These are phyloP conservation scores for Taiozyma sp. DNA, from an alignment of 1,139 yeast genomes.

Conservation along the genomic window DNA sequence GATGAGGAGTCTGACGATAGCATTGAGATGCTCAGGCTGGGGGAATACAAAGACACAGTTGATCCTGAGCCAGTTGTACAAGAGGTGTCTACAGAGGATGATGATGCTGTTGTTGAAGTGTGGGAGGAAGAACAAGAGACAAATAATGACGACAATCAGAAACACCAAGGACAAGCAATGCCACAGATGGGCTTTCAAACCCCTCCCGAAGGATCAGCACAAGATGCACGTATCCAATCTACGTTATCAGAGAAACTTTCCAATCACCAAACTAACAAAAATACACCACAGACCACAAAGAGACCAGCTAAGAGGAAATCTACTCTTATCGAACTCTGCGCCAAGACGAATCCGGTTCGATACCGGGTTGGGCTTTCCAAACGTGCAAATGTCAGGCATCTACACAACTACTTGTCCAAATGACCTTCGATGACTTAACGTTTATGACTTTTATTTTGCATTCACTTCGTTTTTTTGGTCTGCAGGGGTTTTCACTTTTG, in stretches of 20 bases:
- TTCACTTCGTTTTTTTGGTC: too few species aligned
- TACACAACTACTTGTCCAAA: conserved; percentile 9
- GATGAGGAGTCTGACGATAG: neutral
- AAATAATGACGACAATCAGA: neutral
- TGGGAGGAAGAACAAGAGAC: neutral
- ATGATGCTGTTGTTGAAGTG: neutral
- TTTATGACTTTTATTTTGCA: neutral
- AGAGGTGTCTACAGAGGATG: neutral
- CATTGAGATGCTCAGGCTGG: neutral
- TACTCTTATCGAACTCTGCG: conserved; percentile 6
- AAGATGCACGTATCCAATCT: neutral
- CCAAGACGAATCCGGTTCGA: conserved; percentile 3
- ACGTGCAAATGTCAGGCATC: conserved; percentile 7
- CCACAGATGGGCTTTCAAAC: neutral
- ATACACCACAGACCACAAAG: neutral
- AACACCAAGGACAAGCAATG: neutral
- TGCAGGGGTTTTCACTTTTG: neutral
- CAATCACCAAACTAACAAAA: neutral
- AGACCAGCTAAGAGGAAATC: conserved; percentile 3
- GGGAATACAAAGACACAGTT: neutral
- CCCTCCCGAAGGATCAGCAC: neutral
- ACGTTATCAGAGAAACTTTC: neutral
- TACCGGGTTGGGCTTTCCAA: conserved; percentile 13
- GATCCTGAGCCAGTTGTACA: neutral
- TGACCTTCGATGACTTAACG: neutral